These are phyloP conservation scores for Mycena polygramma DNA, from an alignment of 768 basidiomycete genomes.

Conservation along the genomic window DNA sequence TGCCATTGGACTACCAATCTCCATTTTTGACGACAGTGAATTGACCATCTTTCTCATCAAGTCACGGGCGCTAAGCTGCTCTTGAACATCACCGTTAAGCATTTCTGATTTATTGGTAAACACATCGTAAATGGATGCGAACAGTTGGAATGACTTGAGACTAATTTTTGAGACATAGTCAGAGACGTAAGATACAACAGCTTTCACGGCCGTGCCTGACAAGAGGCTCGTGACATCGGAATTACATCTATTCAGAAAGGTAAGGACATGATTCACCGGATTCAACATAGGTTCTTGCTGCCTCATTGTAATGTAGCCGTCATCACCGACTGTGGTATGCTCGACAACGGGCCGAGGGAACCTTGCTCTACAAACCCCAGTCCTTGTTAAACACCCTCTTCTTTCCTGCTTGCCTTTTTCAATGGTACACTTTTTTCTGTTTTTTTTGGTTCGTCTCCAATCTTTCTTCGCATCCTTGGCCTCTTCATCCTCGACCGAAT, in stretches of 20 bases:
- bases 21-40: too few relatives aligned
- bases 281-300: not conserved
- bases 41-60: too few relatives aligned
- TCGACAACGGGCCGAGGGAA: not conserved
- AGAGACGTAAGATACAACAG: conserved; percentile 1
- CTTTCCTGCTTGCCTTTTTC: not conserved
- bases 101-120: not conserved
- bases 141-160: conserved; percentile 7
- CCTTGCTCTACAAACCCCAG: not conserved
- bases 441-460: not conserved
- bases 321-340: not conserved
- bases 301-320: not conserved
- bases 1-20: too few relatives aligned
- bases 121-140: conserved; percentile 1
- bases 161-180: not conserved
- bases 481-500: not conserved
- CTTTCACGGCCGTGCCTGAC: conserved; percentile 9
- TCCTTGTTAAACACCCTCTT: not conserved
- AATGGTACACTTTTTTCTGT: not conserved
- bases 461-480: conserved; percentile 1
- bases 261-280: not conserved
- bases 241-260: not conserved
- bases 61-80: too few relatives aligned
- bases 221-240: not conserved
- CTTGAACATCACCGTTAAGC: too few relatives aligned